A percentile compares a stretch with the other conserved stretches of the same genome.
phyloP scores from a whole-genome alignment of 768 basidiomycete genomes.

The Austroboletus festivus region DNA sequence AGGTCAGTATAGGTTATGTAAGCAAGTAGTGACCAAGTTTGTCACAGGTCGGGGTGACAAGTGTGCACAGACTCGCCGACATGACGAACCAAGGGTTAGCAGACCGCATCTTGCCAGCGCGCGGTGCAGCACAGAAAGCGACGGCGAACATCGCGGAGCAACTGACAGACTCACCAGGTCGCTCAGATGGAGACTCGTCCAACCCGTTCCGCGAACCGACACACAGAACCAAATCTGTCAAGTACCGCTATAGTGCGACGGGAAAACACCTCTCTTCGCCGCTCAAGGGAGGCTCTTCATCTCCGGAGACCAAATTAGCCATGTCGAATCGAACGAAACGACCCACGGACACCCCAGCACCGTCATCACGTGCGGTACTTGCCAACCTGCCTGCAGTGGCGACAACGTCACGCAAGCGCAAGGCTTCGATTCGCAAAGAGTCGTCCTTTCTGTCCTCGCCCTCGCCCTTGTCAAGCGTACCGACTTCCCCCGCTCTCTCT shows the following conservation, averaged over 20 bases:
- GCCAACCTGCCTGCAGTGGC: not conserved
- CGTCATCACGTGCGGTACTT: conserved; percentile 3
- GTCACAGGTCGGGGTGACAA: conserved; percentile 19
- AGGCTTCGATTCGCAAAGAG: conserved; percentile 15
- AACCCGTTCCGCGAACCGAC: conserved; percentile 27
- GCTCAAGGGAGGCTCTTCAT: conserved; percentile 30
- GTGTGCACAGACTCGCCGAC: not conserved
- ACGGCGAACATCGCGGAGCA: conserved; percentile 33
- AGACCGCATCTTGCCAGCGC: conserved; percentile 22
- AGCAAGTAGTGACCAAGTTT: conserved; percentile 6
- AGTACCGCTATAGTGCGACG: conserved; percentile 32
- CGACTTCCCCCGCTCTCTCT: conserved; percentile 11
- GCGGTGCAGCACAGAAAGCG: conserved; percentile 36
- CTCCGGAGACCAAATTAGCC: conserved; percentile 29
- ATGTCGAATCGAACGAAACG: too few species aligned
- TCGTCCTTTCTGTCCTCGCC: conserved; percentile 16
- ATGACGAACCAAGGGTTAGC: conserved; percentile 1
- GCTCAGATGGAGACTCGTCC: conserved; percentile 20
- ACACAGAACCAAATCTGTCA: conserved; percentile 25
- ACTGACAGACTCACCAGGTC: conserved; percentile 20
- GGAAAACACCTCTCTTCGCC: conserved; percentile 35
- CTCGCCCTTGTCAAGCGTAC: conserved; percentile 28
- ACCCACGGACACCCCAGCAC: conserved; percentile 8
- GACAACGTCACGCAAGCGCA: conserved; percentile 29
- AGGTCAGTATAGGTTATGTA: conserved; percentile 11